Evolutionary conservation across 164 flowering plant genomes (phyloP).

Genomic region (Chimonanthus praecox): DNA sequence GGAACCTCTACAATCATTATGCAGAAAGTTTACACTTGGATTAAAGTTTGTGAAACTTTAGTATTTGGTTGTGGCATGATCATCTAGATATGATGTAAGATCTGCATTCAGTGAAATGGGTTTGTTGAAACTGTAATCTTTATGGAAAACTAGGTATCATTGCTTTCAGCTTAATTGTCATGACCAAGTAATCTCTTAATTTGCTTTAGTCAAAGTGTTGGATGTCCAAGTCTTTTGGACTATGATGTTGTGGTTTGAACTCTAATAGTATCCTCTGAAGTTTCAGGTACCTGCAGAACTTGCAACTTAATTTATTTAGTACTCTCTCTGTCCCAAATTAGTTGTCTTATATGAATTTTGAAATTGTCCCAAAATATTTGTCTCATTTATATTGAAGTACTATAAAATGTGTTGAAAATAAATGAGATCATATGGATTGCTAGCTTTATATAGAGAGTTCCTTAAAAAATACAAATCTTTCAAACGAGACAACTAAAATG

Average conservation of each 20-base stretch:
- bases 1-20: constrained; percentile 11
- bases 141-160: not conserved
- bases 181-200: not conserved
- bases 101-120: not conserved
- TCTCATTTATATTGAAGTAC: too few species aligned
- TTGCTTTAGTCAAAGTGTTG: not conserved
- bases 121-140: not conserved
- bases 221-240: not conserved
- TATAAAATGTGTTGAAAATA: too few species aligned
- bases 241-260: not conserved
- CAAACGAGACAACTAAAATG: too few species aligned
- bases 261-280: not conserved
- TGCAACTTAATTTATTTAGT: not conserved
- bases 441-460: too few species aligned
- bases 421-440: too few species aligned
- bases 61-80: not conserved
- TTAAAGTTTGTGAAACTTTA: not conserved
- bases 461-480: too few species aligned
- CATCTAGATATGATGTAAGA: not conserved
- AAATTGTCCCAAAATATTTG: too few species aligned
- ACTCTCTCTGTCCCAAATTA: too few species aligned
- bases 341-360: too few species aligned
- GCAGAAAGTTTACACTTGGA: constrained; percentile 6
- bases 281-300: constrained; percentile 1
- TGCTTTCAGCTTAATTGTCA: not conserved